These are phyloP conservation scores for Apiospora pterosperma DNA, from an alignment of 2,329 filamentous ascomycete genomes.

Conservation along the genomic window DNA sequence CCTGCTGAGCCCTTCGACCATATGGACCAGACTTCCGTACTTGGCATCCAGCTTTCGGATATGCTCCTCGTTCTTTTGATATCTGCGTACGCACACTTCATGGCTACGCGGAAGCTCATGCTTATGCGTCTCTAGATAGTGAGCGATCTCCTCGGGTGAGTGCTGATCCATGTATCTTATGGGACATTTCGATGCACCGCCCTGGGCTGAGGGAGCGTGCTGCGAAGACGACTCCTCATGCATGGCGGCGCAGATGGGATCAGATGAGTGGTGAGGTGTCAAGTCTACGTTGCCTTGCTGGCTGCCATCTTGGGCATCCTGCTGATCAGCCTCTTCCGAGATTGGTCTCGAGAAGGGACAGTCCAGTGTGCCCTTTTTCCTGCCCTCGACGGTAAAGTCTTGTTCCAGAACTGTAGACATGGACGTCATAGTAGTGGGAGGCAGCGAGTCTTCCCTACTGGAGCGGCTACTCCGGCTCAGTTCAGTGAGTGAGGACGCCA, in stretches of 20 bases:
- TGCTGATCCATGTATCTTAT: constrained; percentile 92
- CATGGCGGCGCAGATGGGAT: constrained; percentile 65
- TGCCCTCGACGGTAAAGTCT: constrained; percentile 86
- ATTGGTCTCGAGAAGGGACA: constrained; percentile 70
- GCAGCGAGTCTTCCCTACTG: constrained; percentile 41
- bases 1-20: constrained; percentile 86
- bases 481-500: constrained; percentile 47
- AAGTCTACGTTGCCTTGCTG: constrained; percentile 30
- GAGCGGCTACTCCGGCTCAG: constrained; percentile 49
- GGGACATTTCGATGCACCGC: constrained; percentile 66
- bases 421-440: constrained; percentile 49
- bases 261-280: constrained; percentile 47
- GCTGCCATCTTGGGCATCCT: constrained; percentile 9
- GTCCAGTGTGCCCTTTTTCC: constrained; percentile 69
- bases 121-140: constrained; percentile 93
- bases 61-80: constrained; percentile 81
- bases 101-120: constrained; percentile 93
- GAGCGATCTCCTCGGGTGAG: constrained; percentile 86
- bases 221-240: constrained; percentile 56
- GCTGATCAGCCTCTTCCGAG: constrained; percentile 27
- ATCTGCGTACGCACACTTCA: constrained; percentile 85
- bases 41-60: constrained; percentile 89
- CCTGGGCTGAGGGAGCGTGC: constrained; percentile 45
- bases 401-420: constrained; percentile 71
- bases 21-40: constrained; percentile 86